phyloP scores from a whole-genome alignment of 306 rosid genomes.

The Amphicarpaea edgeworthii region DNA sequence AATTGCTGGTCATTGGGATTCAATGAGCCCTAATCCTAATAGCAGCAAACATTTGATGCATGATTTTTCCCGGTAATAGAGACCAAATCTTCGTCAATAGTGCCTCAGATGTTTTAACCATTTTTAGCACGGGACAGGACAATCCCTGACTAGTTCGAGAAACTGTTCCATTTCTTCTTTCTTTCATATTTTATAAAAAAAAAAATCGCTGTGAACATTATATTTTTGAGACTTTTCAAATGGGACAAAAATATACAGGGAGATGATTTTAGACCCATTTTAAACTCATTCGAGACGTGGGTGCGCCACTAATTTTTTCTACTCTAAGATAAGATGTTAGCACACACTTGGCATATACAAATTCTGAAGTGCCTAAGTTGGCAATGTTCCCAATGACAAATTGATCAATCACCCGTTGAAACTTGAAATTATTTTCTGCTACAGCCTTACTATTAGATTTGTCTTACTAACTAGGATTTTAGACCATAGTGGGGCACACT shows the following conservation, averaged over 20 bases:
- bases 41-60: conserved; percentile 18
- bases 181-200: too few relatives aligned
- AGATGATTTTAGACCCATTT: conserved; percentile 10
- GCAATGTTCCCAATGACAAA: conserved; percentile 46
- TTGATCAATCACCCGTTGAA: conserved; percentile 22
- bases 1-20: not conserved
- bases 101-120: not conserved
- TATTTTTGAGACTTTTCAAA: conserved; percentile 13
- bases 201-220: not conserved
- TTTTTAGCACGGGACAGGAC: not conserved
- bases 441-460: conserved; percentile 2
- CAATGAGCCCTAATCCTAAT: not conserved
- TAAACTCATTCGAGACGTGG: conserved; percentile 1
- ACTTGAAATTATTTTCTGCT: conserved; percentile 36
- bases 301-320: conserved; percentile 51
- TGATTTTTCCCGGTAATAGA: not conserved
- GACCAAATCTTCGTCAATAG: not conserved
- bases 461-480: conserved; percentile 36
- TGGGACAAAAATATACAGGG: not conserved
- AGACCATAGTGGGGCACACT: conserved; percentile 21
- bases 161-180: conserved; percentile 12
- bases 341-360: conserved; percentile 35
- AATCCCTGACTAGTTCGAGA: conserved; percentile 16
- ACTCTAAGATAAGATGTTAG: conserved; percentile 3
- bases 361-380: conserved; percentile 40